A percentile compares a stretch with the other conserved stretches of the same genome.
Evolutionary conservation across 208 protist species (phyloP).

Genomic region (Crithidia thermophila): DNA sequence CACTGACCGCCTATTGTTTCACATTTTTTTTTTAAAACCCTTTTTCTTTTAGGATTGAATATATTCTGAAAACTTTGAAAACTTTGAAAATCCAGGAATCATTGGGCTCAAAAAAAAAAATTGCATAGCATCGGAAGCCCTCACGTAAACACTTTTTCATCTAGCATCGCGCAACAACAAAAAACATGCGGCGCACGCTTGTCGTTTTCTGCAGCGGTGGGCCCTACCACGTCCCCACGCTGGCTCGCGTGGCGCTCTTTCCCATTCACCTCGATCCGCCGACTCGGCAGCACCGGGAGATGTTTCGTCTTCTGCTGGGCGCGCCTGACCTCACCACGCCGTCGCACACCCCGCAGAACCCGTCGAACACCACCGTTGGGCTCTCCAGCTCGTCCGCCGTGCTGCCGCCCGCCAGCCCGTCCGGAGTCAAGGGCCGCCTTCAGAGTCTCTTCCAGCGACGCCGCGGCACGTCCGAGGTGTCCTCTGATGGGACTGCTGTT

Average conservation of each 20-base stretch:
- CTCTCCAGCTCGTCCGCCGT: neutral
- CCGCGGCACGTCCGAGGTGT: neutral
- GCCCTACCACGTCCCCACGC: conserved; percentile 33
- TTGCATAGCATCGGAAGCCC: too few relatives aligned
- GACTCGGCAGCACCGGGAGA: conserved; percentile 78
- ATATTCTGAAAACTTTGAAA: too few relatives aligned
- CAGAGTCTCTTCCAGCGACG: neutral
- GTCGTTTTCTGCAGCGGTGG: conserved; percentile 19
- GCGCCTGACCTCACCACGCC: conserved; percentile 23
- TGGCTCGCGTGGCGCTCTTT: conserved; percentile 79
- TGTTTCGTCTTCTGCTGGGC: conserved; percentile 85
- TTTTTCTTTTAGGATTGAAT: too few relatives aligned
- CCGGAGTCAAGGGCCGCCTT: neutral
- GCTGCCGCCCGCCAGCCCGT: neutral
- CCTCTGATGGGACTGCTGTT: neutral
- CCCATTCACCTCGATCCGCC: conserved; percentile 89
- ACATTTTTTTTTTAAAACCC: too few relatives aligned
- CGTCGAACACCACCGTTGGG: neutral
- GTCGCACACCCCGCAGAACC: neutral
- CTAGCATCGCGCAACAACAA: too few relatives aligned
- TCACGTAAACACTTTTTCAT: too few relatives aligned
- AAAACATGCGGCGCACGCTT: conserved; percentile 17
- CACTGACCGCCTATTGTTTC: neutral
- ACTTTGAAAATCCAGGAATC: too few relatives aligned
- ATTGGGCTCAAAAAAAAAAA: conserved; percentile 19